Conservation (phyloP, 257 asterid genomes). For the Solanum appendiculatum region DNA sequence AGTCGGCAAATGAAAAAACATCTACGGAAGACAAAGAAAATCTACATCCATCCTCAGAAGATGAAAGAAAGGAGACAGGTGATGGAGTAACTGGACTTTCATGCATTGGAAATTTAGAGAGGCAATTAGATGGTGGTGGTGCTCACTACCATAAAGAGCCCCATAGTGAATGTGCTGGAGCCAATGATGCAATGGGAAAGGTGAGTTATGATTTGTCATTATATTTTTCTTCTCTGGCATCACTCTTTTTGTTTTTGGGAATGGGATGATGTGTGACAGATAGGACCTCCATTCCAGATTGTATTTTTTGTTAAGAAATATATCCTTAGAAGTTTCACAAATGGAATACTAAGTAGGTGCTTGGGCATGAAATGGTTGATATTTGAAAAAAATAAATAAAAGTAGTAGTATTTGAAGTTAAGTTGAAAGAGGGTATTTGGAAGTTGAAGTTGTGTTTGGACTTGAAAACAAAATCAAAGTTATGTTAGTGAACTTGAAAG, state of each 20-base stretch:
- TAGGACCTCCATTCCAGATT: neutral
- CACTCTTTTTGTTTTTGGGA: neutral
- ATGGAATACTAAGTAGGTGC: neutral
- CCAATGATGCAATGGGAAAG: neutral
- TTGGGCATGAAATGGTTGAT: neutral
- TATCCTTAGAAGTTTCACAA: neutral
- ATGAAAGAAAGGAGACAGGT: constrained; percentile 17
- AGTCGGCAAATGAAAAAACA: constrained; percentile 20
- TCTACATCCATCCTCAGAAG: constrained; percentile 21
- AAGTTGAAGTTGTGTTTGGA: neutral
- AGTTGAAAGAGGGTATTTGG: neutral
- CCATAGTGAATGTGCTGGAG: constrained; percentile 1
- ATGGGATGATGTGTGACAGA: neutral
- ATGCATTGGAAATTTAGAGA: constrained; percentile 17
- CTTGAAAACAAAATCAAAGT: neutral
- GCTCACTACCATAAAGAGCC: neutral
- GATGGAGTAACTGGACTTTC: constrained; percentile 13
- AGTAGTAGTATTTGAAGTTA: neutral
- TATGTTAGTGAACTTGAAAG: neutral
- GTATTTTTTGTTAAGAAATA: neutral
- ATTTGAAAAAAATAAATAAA: neutral
- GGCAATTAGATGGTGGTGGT: constrained; percentile 2
- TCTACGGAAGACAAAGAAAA: constrained; percentile 47
- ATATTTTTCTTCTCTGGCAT: neutral
- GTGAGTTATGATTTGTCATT: neutral